Evolutionary conservation across 2,329 filamentous ascomycete species (phyloP), one percentile per base, ranked within the genome.

Genomic region (Diaporthe amygdali): DNA sequence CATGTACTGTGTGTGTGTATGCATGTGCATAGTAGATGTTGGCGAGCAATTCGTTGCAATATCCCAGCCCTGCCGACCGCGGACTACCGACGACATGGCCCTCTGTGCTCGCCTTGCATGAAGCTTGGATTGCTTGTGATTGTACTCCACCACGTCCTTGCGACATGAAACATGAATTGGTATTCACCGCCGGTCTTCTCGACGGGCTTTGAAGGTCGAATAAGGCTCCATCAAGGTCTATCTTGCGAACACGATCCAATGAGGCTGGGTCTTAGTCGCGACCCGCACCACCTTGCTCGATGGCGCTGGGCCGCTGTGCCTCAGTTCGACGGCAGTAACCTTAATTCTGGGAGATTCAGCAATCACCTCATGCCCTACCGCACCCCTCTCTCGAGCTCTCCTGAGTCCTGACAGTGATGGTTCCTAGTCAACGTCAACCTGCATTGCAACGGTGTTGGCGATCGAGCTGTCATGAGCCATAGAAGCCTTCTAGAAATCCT

Each of bases 401-500:
- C n/a, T 25, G 30, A 30, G 25, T 32, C 30, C n/a, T 25, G 30
- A 30, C 32, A 14, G 14, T 49, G 14, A 25, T 49, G 27, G 34
- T 69, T 56, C 37, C 67, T 46, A 20, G 27, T 47, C 41, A 69
- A 54, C 34, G 32, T 41, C 46, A 54, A 47, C 46, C 59, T 64
- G 59, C 59, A 64, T 49, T 64, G 59, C 44, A 64, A 64, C 59
- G 59, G 44, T 64, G 15, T 34, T 37, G 44, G 59, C 59, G 44
- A 64, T 64, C 44, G 44, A 64, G 59, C 59, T 64, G 59, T 37
- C 59, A 49, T 30, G 55, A 39, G 55, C 39, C 20, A 49, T 69
- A 41, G 55, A 69, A 69, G 55, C 39, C 32, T 69, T 69, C 68
- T 69, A 64, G 68, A 64, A 69, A 54, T 47, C 17, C 37, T 63